Conservation (phyloP, 495 filamentous ascomycete species). For the Penicillium pulvis region DNA sequence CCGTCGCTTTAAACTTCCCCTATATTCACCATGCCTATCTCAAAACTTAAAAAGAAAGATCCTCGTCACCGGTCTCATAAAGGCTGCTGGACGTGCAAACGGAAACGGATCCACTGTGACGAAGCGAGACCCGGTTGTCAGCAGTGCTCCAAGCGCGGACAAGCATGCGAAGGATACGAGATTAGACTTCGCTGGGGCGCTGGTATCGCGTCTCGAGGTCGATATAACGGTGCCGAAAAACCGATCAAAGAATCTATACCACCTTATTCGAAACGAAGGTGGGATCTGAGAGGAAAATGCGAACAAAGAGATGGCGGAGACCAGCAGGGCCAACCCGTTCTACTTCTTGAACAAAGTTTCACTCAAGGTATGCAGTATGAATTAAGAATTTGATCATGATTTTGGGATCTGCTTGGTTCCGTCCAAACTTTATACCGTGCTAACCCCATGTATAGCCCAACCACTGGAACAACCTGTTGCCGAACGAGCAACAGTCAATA, state of each 20-base stretch:
- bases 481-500: conserved; percentile 27
- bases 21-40: conserved; percentile 12
- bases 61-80: conserved; percentile 29
- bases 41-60: conserved; percentile 20
- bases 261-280: conserved; percentile 27
- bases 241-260: conserved; percentile 30
- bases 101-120: conserved; percentile 32
- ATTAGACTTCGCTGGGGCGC: conserved; percentile 34
- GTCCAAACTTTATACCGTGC: neutral
- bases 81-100: conserved; percentile 38
- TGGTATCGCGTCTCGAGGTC: conserved; percentile 32
- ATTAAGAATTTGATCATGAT: neutral
- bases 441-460: neutral
- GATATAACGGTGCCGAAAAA: conserved; percentile 31
- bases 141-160: conserved; percentile 23
- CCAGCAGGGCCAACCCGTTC: conserved; percentile 18
- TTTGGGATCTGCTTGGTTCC: too few species aligned
- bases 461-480: conserved; percentile 5
- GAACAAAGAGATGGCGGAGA: conserved; percentile 10
- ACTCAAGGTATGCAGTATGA: conserved; percentile 15
- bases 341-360: conserved; percentile 12
- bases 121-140: conserved; percentile 25
- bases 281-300: conserved; percentile 26
- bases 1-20: conserved; percentile 3
- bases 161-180: conserved; percentile 32